Percentiles rank a stretch among this genome's conserved stretches.
These are phyloP conservation scores for Geranomyces variabilis DNA, from an alignment of 192 early-diverging fungal genomes.

Conservation along the genomic window DNA sequence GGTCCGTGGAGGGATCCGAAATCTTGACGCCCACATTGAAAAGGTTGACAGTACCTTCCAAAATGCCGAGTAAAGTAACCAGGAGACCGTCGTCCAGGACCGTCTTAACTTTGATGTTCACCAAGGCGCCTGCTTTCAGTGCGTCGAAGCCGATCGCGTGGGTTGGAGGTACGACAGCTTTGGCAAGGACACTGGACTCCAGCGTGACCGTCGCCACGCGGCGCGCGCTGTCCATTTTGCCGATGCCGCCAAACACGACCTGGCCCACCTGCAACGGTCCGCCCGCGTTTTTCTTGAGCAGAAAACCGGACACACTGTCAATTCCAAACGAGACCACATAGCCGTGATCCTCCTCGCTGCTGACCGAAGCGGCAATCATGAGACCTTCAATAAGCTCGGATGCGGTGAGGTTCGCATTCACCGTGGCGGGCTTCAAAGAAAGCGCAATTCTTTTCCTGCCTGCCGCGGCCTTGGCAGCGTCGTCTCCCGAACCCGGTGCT, in stretches of 20 bases:
- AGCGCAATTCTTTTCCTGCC: constrained; percentile 69
- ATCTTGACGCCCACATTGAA: constrained; percentile 53
- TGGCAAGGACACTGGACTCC: constrained; percentile 61
- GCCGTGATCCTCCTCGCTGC: constrained; percentile 91
- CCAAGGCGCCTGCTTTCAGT: constrained; percentile 76
- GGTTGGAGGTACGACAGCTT: constrained; percentile 38
- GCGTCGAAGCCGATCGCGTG: constrained; percentile 72
- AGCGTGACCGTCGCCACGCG: constrained; percentile 71
- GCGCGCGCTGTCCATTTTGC: constrained; percentile 61
- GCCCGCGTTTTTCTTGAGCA: constrained; percentile 69
- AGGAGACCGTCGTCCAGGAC: constrained; percentile 68
- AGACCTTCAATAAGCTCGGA: constrained; percentile 74
- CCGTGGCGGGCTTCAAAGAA: constrained; percentile 73
- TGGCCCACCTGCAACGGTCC: constrained; percentile 72
- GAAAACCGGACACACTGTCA: constrained; percentile 69
- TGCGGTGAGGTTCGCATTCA: constrained; percentile 71
- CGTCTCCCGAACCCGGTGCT: constrained; percentile 11
- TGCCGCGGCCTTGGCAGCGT: constrained; percentile 37
- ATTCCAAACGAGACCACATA: constrained; percentile 82
- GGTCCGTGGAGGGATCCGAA: constrained; percentile 38
- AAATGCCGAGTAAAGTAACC: constrained; percentile 81
- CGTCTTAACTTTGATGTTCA: constrained; percentile 68
- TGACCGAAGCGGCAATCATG: constrained; percentile 71
- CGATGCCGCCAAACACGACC: constrained; percentile 68
- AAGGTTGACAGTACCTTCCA: constrained; percentile 72